Conservation (phyloP, 768 basidiomycete genomes). For the Russula sp. region DNA sequence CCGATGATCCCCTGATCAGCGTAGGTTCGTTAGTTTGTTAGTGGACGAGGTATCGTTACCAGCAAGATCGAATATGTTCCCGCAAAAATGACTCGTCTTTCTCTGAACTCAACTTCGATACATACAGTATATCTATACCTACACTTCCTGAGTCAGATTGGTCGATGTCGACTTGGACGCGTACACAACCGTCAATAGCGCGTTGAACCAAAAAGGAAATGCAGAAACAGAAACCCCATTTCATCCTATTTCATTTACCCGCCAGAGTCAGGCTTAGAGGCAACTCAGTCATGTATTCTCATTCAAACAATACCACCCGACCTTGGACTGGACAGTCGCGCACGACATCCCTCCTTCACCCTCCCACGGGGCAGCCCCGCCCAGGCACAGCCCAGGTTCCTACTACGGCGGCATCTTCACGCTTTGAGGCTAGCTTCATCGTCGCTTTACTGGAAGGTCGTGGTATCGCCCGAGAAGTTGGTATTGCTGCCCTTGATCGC, state of each 20-base stretch:
- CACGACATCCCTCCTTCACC: conserved; percentile 25
- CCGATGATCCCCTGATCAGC: neutral
- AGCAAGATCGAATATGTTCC: neutral
- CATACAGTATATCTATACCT: neutral
- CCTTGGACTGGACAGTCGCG: conserved; percentile 53
- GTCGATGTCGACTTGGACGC: neutral
- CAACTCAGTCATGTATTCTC: conserved; percentile 17
- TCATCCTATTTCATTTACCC: neutral
- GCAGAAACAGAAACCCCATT: neutral
- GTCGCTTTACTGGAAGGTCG: conserved; percentile 70
- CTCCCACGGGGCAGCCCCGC: conserved; percentile 37
- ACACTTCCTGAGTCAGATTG: neutral
- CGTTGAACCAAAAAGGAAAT: neutral
- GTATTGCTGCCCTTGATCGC: conserved; percentile 78
- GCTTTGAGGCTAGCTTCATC: conserved; percentile 53
- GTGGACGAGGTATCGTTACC: neutral
- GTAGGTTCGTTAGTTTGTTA: neutral
- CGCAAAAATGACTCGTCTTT: neutral
- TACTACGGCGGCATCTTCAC: conserved; percentile 52
- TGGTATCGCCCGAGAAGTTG: conserved; percentile 75
- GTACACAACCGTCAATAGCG: neutral
- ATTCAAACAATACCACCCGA: conserved; percentile 30
- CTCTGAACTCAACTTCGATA: neutral
- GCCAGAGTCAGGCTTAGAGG: neutral
- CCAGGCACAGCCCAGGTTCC: conserved; percentile 49